Conservation (phyloP, 2,329 filamentous ascomycete species). For the Pseudogymnoascus sp. region DNA sequence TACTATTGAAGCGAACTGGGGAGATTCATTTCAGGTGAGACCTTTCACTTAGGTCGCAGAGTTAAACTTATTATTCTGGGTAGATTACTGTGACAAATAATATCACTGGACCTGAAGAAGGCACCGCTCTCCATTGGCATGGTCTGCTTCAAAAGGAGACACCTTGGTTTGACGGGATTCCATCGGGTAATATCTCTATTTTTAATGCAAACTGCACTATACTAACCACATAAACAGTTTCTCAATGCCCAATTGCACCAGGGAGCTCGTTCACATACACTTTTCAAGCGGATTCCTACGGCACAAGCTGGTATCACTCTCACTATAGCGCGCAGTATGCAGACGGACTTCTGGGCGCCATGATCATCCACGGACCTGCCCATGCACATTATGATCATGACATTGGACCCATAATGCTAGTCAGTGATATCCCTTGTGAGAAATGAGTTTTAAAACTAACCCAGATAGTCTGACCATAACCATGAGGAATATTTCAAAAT, state of each 20-base stretch:
- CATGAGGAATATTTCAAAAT: background rate
- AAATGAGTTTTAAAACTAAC: background rate
- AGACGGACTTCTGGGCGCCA: conserved; percentile 47
- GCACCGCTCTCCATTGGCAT: conserved; percentile 42
- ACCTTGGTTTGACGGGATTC: background rate
- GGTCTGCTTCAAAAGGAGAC: conserved; percentile 22
- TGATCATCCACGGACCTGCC: conserved; percentile 54
- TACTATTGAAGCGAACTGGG: conserved; percentile 33
- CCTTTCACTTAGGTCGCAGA: background rate
- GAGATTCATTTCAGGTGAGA: conserved; percentile 20
- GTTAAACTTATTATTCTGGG: background rate
- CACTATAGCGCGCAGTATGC: conserved; percentile 43
- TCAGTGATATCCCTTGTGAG: background rate
- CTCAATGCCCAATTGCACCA: conserved; percentile 58
- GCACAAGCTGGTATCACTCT: conserved; percentile 53
- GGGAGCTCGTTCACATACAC: conserved; percentile 27
- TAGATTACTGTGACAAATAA: conserved; percentile 29
- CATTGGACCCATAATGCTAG: conserved; percentile 42
- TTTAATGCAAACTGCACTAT: background rate
- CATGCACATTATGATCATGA: conserved; percentile 55
- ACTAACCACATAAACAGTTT: conserved; percentile 24
- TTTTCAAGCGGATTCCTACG: conserved; percentile 32
- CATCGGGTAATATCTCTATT: background rate
- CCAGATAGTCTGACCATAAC: background rate
- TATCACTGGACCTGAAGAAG: conserved; percentile 34